Conservation (phyloP, 2,329 filamentous ascomycete genomes). For the Colletotrichum lini region DNA sequence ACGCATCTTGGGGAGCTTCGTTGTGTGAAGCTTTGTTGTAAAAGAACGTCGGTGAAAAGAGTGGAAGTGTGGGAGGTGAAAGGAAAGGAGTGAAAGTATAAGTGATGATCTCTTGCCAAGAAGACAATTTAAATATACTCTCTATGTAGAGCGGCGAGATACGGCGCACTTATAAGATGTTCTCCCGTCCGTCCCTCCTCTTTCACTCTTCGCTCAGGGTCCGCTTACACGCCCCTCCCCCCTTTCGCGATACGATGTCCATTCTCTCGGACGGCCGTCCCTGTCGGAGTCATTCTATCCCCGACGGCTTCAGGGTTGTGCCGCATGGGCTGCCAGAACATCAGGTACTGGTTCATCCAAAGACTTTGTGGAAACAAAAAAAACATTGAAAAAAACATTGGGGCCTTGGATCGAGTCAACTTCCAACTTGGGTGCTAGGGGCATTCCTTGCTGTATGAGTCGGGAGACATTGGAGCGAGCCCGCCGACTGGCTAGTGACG, state of each 20-base stretch:
- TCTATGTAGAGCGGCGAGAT: not conserved
- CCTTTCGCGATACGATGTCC: constrained; percentile 26
- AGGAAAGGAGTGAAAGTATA: not conserved
- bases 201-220: not conserved
- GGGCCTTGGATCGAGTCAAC: constrained; percentile 19
- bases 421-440: constrained; percentile 16
- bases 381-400: not conserved
- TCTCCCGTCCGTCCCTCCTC: not conserved
- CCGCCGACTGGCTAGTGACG: constrained; percentile 15
- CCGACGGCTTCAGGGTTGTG: constrained; percentile 28
- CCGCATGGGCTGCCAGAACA: constrained; percentile 15
- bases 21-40: not conserved
- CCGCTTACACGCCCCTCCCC: not conserved
- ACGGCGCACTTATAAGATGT: constrained; percentile 11
- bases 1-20: constrained; percentile 7
- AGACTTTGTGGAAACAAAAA: not conserved
- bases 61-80: constrained; percentile 1
- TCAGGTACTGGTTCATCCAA: constrained; percentile 33
- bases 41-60: constrained; percentile 20
- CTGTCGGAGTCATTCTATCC: constrained; percentile 26
- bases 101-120: constrained; percentile 25
- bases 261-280: constrained; percentile 7
- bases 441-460: constrained; percentile 20
- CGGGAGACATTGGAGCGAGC: not conserved
- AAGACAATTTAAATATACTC: not conserved